Conservation (phyloP, 202 grass and related monocot species). For the Setaria italica region DNA sequence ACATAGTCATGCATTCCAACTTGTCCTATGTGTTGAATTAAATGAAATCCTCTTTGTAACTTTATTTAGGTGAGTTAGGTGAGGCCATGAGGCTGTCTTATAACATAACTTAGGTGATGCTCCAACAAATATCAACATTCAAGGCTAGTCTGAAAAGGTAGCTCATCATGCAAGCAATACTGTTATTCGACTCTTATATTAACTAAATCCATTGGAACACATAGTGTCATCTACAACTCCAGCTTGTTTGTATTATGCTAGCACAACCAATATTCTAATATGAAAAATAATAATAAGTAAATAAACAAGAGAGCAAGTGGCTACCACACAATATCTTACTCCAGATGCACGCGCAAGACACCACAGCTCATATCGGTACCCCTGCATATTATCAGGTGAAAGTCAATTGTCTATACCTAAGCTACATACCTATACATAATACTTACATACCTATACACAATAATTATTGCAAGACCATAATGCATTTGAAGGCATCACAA, state of each 20-base stretch:
- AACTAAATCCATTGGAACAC: not conserved
- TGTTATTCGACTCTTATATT: not conserved
- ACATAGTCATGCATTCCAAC: constrained; percentile 20
- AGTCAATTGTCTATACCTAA: not conserved
- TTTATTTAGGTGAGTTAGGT: not conserved
- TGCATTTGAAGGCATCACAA: not conserved
- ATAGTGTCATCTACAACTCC: not conserved
- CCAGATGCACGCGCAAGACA: constrained; percentile 90
- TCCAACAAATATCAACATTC: not conserved
- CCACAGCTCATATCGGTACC: constrained; percentile 95
- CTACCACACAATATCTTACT: constrained; percentile 96
- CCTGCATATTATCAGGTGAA: constrained; percentile 53
- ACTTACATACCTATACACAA: not conserved
- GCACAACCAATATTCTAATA: constrained; percentile 23
- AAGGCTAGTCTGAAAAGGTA: not conserved
- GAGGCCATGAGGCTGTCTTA: not conserved
- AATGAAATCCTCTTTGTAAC: not conserved
- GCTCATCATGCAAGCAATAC: constrained; percentile 13
- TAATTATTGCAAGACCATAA: not conserved
- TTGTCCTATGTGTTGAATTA: not conserved
- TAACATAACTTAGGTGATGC: not conserved
- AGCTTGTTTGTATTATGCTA: constrained; percentile 11
- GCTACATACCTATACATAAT: not conserved
- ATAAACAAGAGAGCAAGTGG: constrained; percentile 28
- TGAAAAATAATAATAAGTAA: not conserved